Evolutionary conservation across 495 filamentous ascomycete genomes (phyloP), one percentile per base, ranked within the genome.

Genomic region (Viridothelium virens): DNA sequence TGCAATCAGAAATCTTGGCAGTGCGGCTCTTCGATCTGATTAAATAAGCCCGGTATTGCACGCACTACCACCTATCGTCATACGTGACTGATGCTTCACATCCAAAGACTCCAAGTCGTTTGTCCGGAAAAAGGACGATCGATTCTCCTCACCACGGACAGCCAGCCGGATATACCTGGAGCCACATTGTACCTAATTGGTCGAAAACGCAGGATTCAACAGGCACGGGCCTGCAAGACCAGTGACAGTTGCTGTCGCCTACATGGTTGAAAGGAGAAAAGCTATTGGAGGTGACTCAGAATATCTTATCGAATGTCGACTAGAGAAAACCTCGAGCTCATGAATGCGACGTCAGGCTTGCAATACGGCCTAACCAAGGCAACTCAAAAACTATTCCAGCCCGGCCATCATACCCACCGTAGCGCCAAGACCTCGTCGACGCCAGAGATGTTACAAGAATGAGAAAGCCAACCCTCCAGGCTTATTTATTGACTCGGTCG

Each of bases 401-500:
- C 31, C 53, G 31, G 5, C 14, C 53, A 59, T 18, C 36, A 36
- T 59, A 34, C 36, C 31, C 31, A 36, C 53, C 53, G 36, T 31
- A 59, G 53, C 53, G 53, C 53, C 53, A 10, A 59, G 31, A 59
- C 11, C 25, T 25, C 25, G 25, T 25, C 31, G 25, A 36, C 3
- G 1, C 53, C n/a, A 18, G 31, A 59, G 36, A 59, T 59, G 7
- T 59, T 59, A 59, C 53, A 59, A 36, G 53, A 59, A 59, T n/a
- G 25, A 59, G 7, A 59, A 33, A 59, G 31, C 18, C 53, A 63
- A 7, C 38, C 38, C 34, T 38, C 44, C 14, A 14, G 36, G 31
- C 11, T 9, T 59, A 18, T 34, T 36, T 31, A 31, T 36, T 7
- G 7, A 36, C 31, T 31, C 14, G 31, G 33, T 34, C 31, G 25